Percentiles rank a stretch among this genome's conserved stretches.
These are phyloP conservation scores for Claviceps paspali DNA, from an alignment of 2,329 filamentous ascomycete species.

Conservation along the genomic window DNA sequence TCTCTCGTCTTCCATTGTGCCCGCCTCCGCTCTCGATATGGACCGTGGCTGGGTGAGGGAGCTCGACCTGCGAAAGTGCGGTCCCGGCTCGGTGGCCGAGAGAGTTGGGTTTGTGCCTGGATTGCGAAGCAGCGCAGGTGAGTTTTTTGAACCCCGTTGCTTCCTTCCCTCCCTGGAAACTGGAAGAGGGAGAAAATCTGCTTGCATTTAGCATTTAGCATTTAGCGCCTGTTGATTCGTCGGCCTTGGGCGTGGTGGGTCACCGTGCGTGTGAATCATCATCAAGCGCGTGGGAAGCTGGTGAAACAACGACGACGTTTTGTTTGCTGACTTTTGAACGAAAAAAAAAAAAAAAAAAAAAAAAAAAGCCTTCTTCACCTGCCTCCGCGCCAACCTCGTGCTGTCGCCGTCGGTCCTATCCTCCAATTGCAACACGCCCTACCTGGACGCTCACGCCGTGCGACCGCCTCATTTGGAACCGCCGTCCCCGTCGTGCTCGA, in stretches of 20 bases:
- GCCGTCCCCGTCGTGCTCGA: slow-evolving; percentile 43
- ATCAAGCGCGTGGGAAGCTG: too few species aligned
- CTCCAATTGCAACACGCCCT: slow-evolving; percentile 49
- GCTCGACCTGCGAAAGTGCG: slow-evolving; percentile 33
- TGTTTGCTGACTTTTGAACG: too few species aligned
- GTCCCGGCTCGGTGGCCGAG: slow-evolving; percentile 34
- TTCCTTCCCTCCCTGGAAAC: too few species aligned
- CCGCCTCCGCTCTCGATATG: background rate
- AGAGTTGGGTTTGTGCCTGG: slow-evolving; percentile 41
- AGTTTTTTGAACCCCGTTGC: slow-evolving; percentile 13
- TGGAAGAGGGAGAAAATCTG: too few species aligned
- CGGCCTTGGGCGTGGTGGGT: too few species aligned
- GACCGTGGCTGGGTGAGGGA: slow-evolving; percentile 25
- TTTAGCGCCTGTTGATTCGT: too few species aligned
- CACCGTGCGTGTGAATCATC: too few species aligned
- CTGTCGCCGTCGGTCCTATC: slow-evolving; percentile 46
- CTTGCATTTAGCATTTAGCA: too few species aligned
- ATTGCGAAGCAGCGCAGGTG: slow-evolving; percentile 45
- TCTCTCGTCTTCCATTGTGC: background rate
- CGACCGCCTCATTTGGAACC: slow-evolving; percentile 19
- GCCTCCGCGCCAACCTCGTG: slow-evolving; percentile 65
- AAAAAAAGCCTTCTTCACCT: slow-evolving; percentile 76
- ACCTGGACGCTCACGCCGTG: slow-evolving; percentile 34
- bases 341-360: too few species aligned
- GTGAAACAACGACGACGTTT: too few species aligned